Base-by-base conservation (phyloP, 2,329 filamentous ascomycete species). In the Scolecobasidium constrictum region DNA sequence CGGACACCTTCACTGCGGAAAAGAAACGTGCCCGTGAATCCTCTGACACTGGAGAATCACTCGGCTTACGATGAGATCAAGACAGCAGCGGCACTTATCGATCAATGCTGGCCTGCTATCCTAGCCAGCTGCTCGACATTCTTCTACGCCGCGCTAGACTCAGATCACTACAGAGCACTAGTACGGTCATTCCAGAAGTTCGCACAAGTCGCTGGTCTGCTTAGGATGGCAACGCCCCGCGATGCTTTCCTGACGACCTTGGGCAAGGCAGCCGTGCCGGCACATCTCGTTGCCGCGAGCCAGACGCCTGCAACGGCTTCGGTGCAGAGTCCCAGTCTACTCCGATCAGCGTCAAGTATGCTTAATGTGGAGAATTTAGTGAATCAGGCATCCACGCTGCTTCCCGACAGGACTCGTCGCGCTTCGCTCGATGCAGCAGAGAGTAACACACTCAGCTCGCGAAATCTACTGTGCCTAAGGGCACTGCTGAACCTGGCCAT, bases 71-170 rank as follows among this genome's bases (percentile, higher is more conserved):
- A 69, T 1, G 82, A 86, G 39, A 78, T 96, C 44, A 77, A 80
- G 53, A 77, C 78, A 2, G 90, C 86, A 52, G 86, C 86, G 11
- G 74, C 74, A 7, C 82, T 98, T 43, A 83, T 98, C 18, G 86
- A 93, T 3, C 75, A 85, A 50, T 96, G 90, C 59, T 98, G 92
- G 92, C 92, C 92, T 37, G 92, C 92, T 11, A 81, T 96, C 31
- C 74, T 98, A 38, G 90, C 92, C 1, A 92, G 87, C 2, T 95
- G 87, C 53, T 98, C 92, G 0, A 95, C 90, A 0, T 98, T 96
- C 56, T 66, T 98, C 15, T 93, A 94, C 56, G 86, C 92, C 21
- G 80, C 90, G 0, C 68, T 98, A 3, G 92, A 98, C 57, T 83
- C 86, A 1, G 87, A 95, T 42, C 95, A 92, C 52, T 98, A 96